Evolutionary conservation across 257 asterid species (phyloP).

Genomic region (Ilex asprella): DNA sequence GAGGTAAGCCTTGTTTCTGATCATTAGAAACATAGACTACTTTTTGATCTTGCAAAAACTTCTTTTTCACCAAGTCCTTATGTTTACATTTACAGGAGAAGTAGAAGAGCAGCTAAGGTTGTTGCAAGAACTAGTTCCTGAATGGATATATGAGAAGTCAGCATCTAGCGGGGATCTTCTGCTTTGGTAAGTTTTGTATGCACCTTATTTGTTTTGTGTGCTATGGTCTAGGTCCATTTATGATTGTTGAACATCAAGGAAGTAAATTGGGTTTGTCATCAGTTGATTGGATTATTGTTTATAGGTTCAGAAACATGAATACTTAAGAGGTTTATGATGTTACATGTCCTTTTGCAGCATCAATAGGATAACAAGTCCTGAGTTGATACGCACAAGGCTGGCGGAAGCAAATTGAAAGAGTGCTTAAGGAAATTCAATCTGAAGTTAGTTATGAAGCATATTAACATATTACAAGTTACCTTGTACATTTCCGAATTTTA

Average conservation of each 20-base stretch:
- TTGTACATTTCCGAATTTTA: too few species aligned
- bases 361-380: slow-evolving; percentile 49
- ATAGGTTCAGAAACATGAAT: too few species aligned
- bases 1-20: slow-evolving; percentile 36
- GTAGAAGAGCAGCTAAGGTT: slow-evolving; percentile 64
- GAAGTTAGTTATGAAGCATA: too few species aligned
- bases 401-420: slow-evolving; percentile 41
- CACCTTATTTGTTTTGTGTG: background rate
- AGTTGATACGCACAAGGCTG: slow-evolving; percentile 46
- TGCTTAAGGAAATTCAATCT: too few species aligned
- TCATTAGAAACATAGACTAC: background rate
- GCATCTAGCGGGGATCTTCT: slow-evolving; percentile 56
- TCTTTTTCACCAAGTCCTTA: slow-evolving; percentile 4
- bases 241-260: background rate
- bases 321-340: background rate
- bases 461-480: too few species aligned
- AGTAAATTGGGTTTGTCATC: background rate
- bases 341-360: slow-evolving; percentile 40
- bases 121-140: slow-evolving; percentile 76
- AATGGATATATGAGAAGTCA: slow-evolving; percentile 69
- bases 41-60: background rate
- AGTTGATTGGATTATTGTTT: background rate
- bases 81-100: slow-evolving; percentile 44
- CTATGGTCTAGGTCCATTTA: background rate
- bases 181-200: slow-evolving; percentile 41